phyloP scores from a whole-genome alignment of 75 land plant species.

The Pseudotsuga menziesii region DNA sequence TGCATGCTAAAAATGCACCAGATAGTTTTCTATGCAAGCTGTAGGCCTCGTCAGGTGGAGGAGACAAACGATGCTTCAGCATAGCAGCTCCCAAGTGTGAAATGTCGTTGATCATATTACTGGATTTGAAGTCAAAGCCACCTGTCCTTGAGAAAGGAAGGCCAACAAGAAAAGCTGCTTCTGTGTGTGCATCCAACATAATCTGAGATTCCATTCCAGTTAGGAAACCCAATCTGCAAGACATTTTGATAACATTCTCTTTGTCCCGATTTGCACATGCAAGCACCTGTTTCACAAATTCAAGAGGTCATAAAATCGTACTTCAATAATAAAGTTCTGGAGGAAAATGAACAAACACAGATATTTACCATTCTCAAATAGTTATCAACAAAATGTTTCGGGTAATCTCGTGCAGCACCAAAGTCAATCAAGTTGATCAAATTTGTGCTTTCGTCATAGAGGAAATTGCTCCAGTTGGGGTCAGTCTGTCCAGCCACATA shows the following conservation, averaged over 20 bases:
- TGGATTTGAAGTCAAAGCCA: slow-evolving; percentile 76
- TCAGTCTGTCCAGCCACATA: slow-evolving; percentile 67
- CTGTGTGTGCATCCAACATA: slow-evolving; percentile 90
- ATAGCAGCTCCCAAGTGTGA: slow-evolving; percentile 89
- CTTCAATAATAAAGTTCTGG: neutral
- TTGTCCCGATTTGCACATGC: slow-evolving; percentile 90
- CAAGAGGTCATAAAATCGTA: neutral
- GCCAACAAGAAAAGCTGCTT: slow-evolving; percentile 94
- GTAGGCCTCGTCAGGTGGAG: slow-evolving; percentile 99
- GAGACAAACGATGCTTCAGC: slow-evolving; percentile 83
- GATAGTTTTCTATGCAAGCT: slow-evolving; percentile 97
- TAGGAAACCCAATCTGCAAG: slow-evolving; percentile 79
- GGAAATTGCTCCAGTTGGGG: slow-evolving; percentile 99
- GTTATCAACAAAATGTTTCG: slow-evolving; percentile 83
- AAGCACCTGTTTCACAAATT: slow-evolving; percentile 50
- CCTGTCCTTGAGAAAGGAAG: slow-evolving; percentile 84
- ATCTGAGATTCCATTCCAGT: slow-evolving; percentile 85
- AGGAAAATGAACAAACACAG: neutral
- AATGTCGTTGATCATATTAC: slow-evolving; percentile 67
- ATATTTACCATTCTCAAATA: slow-evolving; percentile 83
- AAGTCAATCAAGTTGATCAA: slow-evolving; percentile 95
- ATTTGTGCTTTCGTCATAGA: slow-evolving; percentile 73
- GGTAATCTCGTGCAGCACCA: slow-evolving; percentile 92
- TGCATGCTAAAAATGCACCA: slow-evolving; percentile 95
- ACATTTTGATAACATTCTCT: slow-evolving; percentile 69